Percentiles rank a stretch among this genome's conserved stretches.
Conservation (phyloP, 805 yeast species). For the Helenozyma baotianmanensis region DNA sequence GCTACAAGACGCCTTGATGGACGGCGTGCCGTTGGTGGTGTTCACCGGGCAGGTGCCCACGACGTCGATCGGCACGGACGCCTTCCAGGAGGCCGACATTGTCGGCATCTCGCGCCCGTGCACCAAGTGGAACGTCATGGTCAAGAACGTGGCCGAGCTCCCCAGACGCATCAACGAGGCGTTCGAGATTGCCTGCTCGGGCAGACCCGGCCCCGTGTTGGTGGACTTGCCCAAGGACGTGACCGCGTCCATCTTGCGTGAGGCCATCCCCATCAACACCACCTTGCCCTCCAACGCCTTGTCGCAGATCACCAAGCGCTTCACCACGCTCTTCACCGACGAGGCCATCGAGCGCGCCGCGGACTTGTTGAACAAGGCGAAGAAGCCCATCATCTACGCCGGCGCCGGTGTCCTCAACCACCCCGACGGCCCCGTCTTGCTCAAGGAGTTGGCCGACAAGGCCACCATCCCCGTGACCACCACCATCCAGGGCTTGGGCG, state of each 20-base stretch:
- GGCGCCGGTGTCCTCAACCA: slow-evolving; percentile 87
- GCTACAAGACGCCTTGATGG: slow-evolving; percentile 94
- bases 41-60: slow-evolving; percentile 98
- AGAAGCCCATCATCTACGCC: slow-evolving; percentile 83
- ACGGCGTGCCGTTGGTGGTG: slow-evolving; percentile 95
- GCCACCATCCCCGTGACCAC: slow-evolving; percentile 96
- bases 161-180: slow-evolving; percentile 97
- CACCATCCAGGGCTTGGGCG: slow-evolving; percentile 89
- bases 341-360: slow-evolving; percentile 78
- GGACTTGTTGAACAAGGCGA: slow-evolving; percentile 69
- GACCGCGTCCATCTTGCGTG: slow-evolving; percentile 83
- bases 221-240: slow-evolving; percentile 98
- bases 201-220: slow-evolving; percentile 97
- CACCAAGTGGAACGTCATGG: slow-evolving; percentile 99
- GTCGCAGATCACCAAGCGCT: slow-evolving; percentile 62
- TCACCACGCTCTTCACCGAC: slow-evolving; percentile 68
- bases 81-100: slow-evolving; percentile 98
- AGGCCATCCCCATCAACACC: slow-evolving; percentile 76
- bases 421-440: slow-evolving; percentile 71
- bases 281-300: slow-evolving; percentile 75
- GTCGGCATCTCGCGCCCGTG: slow-evolving; percentile 95
- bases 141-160: slow-evolving; percentile 86
- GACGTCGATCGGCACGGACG: slow-evolving; percentile 93
- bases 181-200: slow-evolving; percentile 91
- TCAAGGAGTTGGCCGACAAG: slow-evolving; percentile 83